A percentile compares a stretch with the other conserved stretches of the same genome.
Evolutionary conservation across 2,329 filamentous ascomycete species (phyloP).

Genomic region (Epicoccum sorghinum): DNA sequence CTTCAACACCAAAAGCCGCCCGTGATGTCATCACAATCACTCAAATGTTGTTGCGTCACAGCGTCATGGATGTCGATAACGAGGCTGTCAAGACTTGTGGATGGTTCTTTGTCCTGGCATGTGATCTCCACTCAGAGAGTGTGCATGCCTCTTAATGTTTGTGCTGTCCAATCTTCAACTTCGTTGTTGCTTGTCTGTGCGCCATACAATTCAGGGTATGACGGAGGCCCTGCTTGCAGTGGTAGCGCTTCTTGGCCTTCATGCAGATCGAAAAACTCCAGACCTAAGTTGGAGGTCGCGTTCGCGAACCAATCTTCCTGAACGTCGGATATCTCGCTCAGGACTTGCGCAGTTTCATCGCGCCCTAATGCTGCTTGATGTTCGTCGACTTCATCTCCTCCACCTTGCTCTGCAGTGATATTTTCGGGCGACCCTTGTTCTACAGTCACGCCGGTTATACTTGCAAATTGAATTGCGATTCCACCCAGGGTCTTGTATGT

Average conservation of each 20-base stretch:
- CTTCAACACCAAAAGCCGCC: conserved; percentile 1
- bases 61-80: conserved; percentile 10
- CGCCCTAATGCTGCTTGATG: conserved; percentile 2
- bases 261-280: conserved; percentile 27
- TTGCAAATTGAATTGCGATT: conserved; percentile 34
- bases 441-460: conserved; percentile 27
- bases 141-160: conserved; percentile 25
- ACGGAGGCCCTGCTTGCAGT: conserved; percentile 11
- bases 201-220: conserved; percentile 16
- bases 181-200: conserved; percentile 12
- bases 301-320: conserved; percentile 32
- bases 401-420: not conserved
- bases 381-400: conserved; percentile 8
- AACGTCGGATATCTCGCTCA: conserved; percentile 21
- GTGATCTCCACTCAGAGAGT: conserved; percentile 4
- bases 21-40: conserved; percentile 9
- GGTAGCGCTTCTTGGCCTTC: conserved; percentile 1
- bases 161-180: conserved; percentile 31
- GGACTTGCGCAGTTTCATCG: conserved; percentile 14
- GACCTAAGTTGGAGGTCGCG: conserved; percentile 25
- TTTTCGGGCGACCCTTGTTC: conserved; percentile 7
- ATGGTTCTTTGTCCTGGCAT: conserved; percentile 2
- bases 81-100: not conserved
- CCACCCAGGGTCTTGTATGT: conserved; percentile 29
- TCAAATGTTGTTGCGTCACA: conserved; percentile 20